phyloP scores from a whole-genome alignment of 2,329 filamentous ascomycete species.

The Paecilomyces variotii region DNA sequence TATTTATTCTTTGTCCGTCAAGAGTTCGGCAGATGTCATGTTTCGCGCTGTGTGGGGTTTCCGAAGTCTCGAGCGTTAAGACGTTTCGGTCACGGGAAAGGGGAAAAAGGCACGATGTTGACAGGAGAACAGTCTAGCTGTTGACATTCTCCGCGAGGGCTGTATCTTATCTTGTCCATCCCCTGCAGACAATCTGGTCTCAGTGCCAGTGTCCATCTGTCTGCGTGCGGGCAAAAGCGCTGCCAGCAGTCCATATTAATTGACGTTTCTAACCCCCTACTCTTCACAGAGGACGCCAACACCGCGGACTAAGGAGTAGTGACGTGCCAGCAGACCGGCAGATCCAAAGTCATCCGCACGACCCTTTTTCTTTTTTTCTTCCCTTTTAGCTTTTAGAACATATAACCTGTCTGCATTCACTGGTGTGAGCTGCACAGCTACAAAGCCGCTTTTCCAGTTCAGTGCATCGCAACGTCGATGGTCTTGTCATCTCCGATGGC shows the following conservation, averaged over 20 bases:
- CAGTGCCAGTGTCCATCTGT: not conserved
- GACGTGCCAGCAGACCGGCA: not conserved
- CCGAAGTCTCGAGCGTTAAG: not conserved
- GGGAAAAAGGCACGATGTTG: no score
- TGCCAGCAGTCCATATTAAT: not conserved
- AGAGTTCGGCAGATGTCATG: not conserved
- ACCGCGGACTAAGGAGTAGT: not conserved
- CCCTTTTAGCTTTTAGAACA: not conserved
- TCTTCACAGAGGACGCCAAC: not conserved
- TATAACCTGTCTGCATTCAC: not conserved
- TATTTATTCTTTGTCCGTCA: not conserved
- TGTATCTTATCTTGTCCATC: not conserved
- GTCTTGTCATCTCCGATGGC: slow-evolving; percentile 23
- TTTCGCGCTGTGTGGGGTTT: not conserved
- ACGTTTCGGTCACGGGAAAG: slow-evolving; percentile 17
- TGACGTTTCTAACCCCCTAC: not conserved
- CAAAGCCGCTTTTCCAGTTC: not conserved
- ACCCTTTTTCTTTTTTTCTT: not conserved
- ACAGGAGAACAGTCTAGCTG: not conserved
- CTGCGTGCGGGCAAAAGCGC: not conserved
- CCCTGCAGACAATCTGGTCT: not conserved
- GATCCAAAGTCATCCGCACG: slow-evolving; percentile 1
- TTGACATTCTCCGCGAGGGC: not conserved
- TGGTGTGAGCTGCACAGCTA: not conserved
- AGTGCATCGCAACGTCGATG: slow-evolving; percentile 8